A percentile compares a stretch with the other conserved stretches of the same genome.
These are phyloP conservation scores for Agaricus sinodeliciosus DNA, from an alignment of 768 basidiomycete genomes.

Conservation along the genomic window DNA sequence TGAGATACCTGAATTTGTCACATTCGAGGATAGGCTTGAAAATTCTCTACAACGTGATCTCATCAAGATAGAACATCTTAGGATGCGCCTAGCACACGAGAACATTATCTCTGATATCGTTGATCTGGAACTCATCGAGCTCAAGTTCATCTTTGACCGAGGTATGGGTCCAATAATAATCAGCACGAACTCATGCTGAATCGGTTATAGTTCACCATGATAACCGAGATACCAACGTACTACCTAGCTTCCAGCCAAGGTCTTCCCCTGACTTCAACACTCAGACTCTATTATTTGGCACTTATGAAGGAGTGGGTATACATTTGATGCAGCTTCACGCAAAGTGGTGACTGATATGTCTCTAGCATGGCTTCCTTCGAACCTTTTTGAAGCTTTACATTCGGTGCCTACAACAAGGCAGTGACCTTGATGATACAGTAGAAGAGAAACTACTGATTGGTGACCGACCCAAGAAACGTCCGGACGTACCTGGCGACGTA, in stretches of 20 bases:
- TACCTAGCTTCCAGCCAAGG: slow-evolving; percentile 73
- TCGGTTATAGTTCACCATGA: slow-evolving; percentile 66
- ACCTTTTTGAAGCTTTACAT: slow-evolving; percentile 75
- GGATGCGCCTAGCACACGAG: slow-evolving; percentile 79
- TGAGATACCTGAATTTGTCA: slow-evolving; percentile 80
- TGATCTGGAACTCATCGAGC: slow-evolving; percentile 77
- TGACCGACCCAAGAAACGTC: slow-evolving; percentile 65
- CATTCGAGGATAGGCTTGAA: slow-evolving; percentile 74
- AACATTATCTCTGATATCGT: slow-evolving; percentile 61
- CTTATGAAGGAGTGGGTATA: slow-evolving; percentile 53
- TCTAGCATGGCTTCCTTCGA: slow-evolving; percentile 65
- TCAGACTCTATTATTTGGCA: slow-evolving; percentile 64
- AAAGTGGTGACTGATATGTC: not conserved
- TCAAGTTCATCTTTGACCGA: slow-evolving; percentile 78
- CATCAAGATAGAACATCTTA: slow-evolving; percentile 76
- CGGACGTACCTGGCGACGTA: slow-evolving; percentile 39
- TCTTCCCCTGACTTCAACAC: slow-evolving; percentile 45
- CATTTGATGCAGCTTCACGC: not conserved
- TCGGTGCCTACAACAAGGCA: slow-evolving; percentile 67
- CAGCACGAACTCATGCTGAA: not conserved
- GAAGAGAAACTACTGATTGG: slow-evolving; percentile 80
- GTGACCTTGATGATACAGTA: slow-evolving; percentile 73
- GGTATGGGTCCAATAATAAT: slow-evolving; percentile 31
- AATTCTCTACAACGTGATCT: slow-evolving; percentile 82
- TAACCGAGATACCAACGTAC: slow-evolving; percentile 78